Base-by-base conservation (phyloP, 805 yeast genomes). In the Yamadazyma nakazawae region DNA sequence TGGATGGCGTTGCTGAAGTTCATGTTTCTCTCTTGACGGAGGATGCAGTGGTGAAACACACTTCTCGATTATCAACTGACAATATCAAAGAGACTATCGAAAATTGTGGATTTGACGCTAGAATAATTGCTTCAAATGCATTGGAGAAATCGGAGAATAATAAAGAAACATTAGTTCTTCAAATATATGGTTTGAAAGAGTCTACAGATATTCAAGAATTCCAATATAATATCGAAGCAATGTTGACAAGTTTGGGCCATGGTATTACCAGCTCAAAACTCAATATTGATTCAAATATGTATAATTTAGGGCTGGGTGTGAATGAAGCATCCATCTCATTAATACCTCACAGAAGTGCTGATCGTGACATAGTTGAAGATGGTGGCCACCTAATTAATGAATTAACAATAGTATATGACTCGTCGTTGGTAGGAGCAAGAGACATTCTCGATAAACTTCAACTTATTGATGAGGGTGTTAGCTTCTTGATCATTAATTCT, bases 11-110 rank as follows among this genome's bases (percentile, higher is more conserved):
- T 2, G 40, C 56, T 1, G 58, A 64, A 4, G 88, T 75, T 0
- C 72, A 76, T 2, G 88, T 91, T 1, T 85, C 96, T 1, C 73
- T 88, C 26, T 67, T 88, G 3, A 88, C 96, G 0, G 94, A 87
- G 54, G 79, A 80, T 41, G 96, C 91, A 2, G 58, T 66, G 14
- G 76, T 88, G 2, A 61, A 58, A 9, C 90, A 84, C 58, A 19
- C 6, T 12, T 52, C 64, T 1, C 30, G 45, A 0, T 56, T 74
- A 1, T 44, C 70, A 0, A 50, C 59, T 1, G 75, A 68, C 1
- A 56, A 54, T 3, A 59, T 90, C 1, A 60, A 62, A 24, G 80
- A 77, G 18, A 66, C 80, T 2, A 76, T 91, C 13, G 96, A 88
- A 50, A 86, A 84, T 37, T 67, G 75, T 49, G 77, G 77, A 2